These are phyloP conservation scores for Phylloporus scabripes DNA, from an alignment of 768 basidiomycete species.

Conservation along the genomic window DNA sequence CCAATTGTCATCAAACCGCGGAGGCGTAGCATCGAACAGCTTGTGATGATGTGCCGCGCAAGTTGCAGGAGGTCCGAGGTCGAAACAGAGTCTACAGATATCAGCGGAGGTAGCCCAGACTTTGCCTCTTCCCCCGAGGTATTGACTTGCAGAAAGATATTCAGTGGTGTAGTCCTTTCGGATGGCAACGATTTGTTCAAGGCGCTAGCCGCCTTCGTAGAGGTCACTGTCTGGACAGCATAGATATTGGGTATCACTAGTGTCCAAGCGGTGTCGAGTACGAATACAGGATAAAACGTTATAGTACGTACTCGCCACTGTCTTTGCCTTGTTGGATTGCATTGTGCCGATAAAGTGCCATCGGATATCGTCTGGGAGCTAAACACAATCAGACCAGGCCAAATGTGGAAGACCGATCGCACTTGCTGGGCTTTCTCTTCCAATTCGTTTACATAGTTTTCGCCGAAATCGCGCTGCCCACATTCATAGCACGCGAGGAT, in stretches of 20 bases:
- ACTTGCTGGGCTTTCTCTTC: constrained; percentile 78
- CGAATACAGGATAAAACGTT: constrained; percentile 1
- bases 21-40: constrained; percentile 71
- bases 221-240: constrained; percentile 81
- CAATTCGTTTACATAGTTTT: constrained; percentile 95
- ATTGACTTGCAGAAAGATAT: constrained; percentile 89
- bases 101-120: constrained; percentile 72
- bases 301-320: constrained; percentile 60
- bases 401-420: constrained; percentile 19
- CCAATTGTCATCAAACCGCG: constrained; percentile 98
- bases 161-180: constrained; percentile 55
- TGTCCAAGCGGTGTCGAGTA: constrained; percentile 3
- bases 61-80: constrained; percentile 56
- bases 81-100: constrained; percentile 25
- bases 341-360: constrained; percentile 98
- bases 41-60: constrained; percentile 60
- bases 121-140: constrained; percentile 92
- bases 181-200: constrained; percentile 67
- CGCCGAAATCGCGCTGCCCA: constrained; percentile 90
- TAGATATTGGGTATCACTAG: constrained; percentile 85
- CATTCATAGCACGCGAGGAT: constrained; percentile 75
- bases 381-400: constrained; percentile 11
- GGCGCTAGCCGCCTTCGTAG: constrained; percentile 70
- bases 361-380: constrained; percentile 85
- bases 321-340: constrained; percentile 91